These are phyloP conservation scores for Usnea hakonensis DNA, from an alignment of 495 filamentous ascomycete genomes.

Conservation along the genomic window DNA sequence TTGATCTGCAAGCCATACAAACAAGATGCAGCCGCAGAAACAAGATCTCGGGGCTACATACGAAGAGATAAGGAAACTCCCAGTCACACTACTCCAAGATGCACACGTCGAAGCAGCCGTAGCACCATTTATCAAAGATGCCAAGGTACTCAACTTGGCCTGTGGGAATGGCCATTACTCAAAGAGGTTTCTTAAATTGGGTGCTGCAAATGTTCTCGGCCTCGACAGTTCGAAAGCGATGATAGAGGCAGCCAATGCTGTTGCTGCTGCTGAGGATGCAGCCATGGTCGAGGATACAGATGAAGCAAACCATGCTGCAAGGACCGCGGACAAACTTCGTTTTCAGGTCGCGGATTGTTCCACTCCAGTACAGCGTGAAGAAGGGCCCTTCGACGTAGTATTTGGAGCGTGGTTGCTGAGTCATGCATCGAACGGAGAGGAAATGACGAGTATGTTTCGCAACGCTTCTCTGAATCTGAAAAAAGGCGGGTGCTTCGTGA, in stretches of 20 bases:
- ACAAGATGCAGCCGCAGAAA: neutral
- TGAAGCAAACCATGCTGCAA: no score
- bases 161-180: slow-evolving; percentile 25
- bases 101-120: slow-evolving; percentile 16
- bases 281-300: no score
- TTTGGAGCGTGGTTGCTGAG: slow-evolving; percentile 34
- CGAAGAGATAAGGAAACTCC: slow-evolving; percentile 7
- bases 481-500: slow-evolving; percentile 27
- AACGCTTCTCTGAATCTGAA: slow-evolving; percentile 31
- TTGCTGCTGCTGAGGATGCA: no score
- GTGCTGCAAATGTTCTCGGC: slow-evolving; percentile 25
- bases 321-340: no score
- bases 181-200: slow-evolving; percentile 17
- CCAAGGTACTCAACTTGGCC: slow-evolving; percentile 24
- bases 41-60: slow-evolving; percentile 1
- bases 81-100: slow-evolving; percentile 9
- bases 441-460: slow-evolving; percentile 28
- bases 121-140: slow-evolving; percentile 12
- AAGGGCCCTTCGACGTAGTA: slow-evolving; percentile 31
- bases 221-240: slow-evolving; percentile 28
- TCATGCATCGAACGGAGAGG: slow-evolving; percentile 27
- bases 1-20: neutral
- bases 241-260: slow-evolving; percentile 16
- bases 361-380: slow-evolving; percentile 10
- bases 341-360: slow-evolving; percentile 22